Conservation (phyloP, 768 basidiomycete genomes). For the Amanita pallidorosea region DNA sequence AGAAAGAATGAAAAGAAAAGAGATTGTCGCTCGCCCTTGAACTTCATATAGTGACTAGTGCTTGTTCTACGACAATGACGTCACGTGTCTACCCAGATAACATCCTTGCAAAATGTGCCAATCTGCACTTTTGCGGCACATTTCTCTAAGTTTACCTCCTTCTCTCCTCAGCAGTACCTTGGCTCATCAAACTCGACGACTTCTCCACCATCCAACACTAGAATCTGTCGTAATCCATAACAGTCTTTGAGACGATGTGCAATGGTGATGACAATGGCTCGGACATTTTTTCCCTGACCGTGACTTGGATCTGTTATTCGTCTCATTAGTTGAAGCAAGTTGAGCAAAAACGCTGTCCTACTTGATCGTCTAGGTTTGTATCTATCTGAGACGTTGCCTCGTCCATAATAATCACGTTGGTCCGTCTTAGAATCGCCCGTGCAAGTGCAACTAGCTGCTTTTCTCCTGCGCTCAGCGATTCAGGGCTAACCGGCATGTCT, state of each 20-base stretch:
- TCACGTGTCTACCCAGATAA: constrained; percentile 3
- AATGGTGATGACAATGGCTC: constrained; percentile 72
- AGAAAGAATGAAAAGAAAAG: neutral
- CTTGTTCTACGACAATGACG: neutral
- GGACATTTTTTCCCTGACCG: constrained; percentile 62
- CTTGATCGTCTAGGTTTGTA: constrained; percentile 56
- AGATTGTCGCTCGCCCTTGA: neutral
- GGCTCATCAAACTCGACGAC: constrained; percentile 75
- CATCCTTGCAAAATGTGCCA: constrained; percentile 27
- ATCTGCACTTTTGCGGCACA: constrained; percentile 56
- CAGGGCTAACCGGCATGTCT: constrained; percentile 54
- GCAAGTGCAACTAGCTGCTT: constrained; percentile 65
- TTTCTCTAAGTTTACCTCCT: constrained; percentile 52
- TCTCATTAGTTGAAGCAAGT: neutral
- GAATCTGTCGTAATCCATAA: constrained; percentile 65
- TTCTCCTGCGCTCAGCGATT: constrained; percentile 67
- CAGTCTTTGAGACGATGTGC: constrained; percentile 72
- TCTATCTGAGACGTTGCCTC: constrained; percentile 77
- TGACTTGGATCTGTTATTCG: constrained; percentile 47
- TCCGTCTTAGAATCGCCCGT: constrained; percentile 54
- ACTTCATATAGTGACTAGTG: constrained; percentile 1
- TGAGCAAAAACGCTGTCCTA: constrained; percentile 10
- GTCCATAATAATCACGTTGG: constrained; percentile 63
- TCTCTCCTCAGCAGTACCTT: constrained; percentile 35
- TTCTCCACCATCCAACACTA: constrained; percentile 64